Evolutionary conservation across 2,329 filamentous ascomycete genomes (phyloP).

Genomic region (Gaeumannomyces sp.): DNA sequence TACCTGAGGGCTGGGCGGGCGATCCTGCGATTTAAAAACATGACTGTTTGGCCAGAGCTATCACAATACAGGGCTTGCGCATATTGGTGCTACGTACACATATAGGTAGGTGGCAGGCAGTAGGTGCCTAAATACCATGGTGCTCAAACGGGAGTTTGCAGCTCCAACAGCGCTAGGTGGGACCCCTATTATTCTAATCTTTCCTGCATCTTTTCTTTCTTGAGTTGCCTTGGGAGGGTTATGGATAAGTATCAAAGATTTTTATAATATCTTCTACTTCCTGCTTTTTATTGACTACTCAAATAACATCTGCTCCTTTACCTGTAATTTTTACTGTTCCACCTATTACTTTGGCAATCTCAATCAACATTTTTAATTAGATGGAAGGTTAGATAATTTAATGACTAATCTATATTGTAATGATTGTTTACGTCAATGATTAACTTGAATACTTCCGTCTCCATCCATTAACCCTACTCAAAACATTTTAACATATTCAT

Average conservation of each 20-base stretch:
- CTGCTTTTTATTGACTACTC: background rate
- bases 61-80: too few species aligned
- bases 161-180: too few species aligned
- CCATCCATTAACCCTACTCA: slow-evolving; percentile 2
- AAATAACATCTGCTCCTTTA: slow-evolving; percentile 2
- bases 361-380: slow-evolving; percentile 3
- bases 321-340: slow-evolving; percentile 3
- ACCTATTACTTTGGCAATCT: slow-evolving; percentile 1
- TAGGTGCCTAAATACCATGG: too few species aligned
- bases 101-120: too few species aligned
- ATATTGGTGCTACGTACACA: too few species aligned
- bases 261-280: background rate
- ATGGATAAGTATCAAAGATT: slow-evolving; percentile 1
- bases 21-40: too few species aligned
- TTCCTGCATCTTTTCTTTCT: too few species aligned
- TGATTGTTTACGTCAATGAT: background rate
- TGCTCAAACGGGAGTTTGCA: too few species aligned
- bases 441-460: slow-evolving; percentile 1
- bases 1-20: too few species aligned
- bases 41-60: too few species aligned
- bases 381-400: slow-evolving; percentile 1
- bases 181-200: too few species aligned
- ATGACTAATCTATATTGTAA: background rate
- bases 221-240: too few species aligned
- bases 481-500: slow-evolving; percentile 3